A percentile compares a stretch with the other conserved stretches of the same genome.
phyloP scores from a whole-genome alignment of 257 asterid species.

The Nicotiana otophora region DNA sequence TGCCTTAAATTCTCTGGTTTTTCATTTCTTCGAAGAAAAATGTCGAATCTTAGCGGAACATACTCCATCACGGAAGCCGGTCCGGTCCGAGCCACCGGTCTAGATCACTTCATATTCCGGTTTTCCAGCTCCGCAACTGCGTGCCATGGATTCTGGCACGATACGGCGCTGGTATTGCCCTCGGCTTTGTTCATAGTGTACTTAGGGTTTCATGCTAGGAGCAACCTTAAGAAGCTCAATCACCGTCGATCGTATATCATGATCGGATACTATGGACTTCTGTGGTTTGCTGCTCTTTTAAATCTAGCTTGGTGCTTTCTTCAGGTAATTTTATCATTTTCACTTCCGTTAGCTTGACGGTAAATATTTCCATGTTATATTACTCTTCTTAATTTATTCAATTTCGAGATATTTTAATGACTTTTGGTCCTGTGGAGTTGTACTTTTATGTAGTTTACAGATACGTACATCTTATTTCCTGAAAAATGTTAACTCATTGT shows the following conservation, averaged over 20 bases:
- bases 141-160: conserved; percentile 76
- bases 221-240: conserved; percentile 67
- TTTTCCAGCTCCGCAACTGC: conserved; percentile 28
- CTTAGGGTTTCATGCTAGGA: conserved; percentile 70
- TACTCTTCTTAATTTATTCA: background rate
- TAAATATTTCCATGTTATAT: background rate
- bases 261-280: conserved; percentile 74
- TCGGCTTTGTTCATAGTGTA: conserved; percentile 63
- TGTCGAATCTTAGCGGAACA: conserved; percentile 10
- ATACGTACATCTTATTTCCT: background rate
- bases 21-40: background rate
- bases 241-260: conserved; percentile 68
- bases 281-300: conserved; percentile 72
- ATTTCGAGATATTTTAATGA: background rate
- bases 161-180: conserved; percentile 66
- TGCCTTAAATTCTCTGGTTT: background rate
- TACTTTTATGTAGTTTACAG: background rate
- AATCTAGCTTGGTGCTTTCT: conserved; percentile 75
- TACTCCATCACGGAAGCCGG: conserved; percentile 2
- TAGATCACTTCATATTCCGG: conserved; percentile 17
- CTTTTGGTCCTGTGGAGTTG: background rate
- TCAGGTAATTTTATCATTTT: conserved; percentile 45
- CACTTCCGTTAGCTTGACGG: background rate
- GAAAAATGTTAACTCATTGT: too few relatives aligned
- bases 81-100: conserved; percentile 5